Evolutionary conservation across 2,329 filamentous ascomycete species (phyloP), one percentile per base, ranked within the genome.

Genomic region (Arthrobotrys musiformis): DNA sequence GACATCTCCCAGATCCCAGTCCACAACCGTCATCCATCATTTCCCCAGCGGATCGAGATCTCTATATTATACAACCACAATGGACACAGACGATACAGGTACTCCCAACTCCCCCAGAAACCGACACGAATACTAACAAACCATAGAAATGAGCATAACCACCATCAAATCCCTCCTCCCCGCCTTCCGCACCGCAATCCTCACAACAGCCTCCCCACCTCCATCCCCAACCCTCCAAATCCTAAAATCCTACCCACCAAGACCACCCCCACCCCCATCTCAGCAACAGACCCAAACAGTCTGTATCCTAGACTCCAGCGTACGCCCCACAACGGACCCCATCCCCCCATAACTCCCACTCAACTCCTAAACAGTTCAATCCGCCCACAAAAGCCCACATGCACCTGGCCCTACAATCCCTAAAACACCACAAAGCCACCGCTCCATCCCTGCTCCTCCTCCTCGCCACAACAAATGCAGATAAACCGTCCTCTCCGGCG

Each of bases 281-380:
- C 26, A 22, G 5, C 66, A 64, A 26, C 37, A 40, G 28, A 64
- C n/a, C n/a, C n/a, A n/a, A 48, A 77, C 66, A 1, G 50, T 77
- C 24, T 77, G 73, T 50, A 60, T 77, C 33, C 40, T 77, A 8
- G 73, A 77, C 50, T 77, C 73, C 28, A 77, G 73, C 35, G 73
- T 77, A 66, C 6, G 66, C 70, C 30, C 22, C n/a, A n/a, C n/a
- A n/a, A n/a, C n/a, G n/a, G n/a, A n/a, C n/a, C n/a, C n/a, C n/a
- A n/a, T n/a, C 28, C 19, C 19, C 24, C 9, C 24, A 50, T 50
- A 26, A 50, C 2, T 13, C 33, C 4, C 2, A 2, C 11, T 13
- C 33, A 33, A 33, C 33, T 13, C 33, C 33, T 6, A 4, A 42
- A 33, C 17, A 78, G 74, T 78, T 73, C 56, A 78, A 78, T 22